Base-by-base conservation (phyloP, 192 early-diverging fungal genomes). In the Coemansia sp. region DNA sequence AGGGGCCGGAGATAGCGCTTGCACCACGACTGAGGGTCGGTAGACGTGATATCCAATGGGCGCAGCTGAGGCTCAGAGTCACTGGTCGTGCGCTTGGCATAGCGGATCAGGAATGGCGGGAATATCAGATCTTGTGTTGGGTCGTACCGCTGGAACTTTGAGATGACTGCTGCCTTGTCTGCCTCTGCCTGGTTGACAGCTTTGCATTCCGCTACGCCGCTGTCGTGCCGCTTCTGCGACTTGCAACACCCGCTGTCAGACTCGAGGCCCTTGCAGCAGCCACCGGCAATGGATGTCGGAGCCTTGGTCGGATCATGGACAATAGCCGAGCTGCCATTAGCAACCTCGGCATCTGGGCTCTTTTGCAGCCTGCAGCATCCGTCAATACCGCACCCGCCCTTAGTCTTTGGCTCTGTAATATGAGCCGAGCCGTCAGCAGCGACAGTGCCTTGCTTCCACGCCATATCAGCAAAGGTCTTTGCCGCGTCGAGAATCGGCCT, bases 401-500 rank as follows among this genome's bases (percentile, higher is more conserved):
- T 18, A 16, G 5, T 76, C 67, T 72, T 78, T 22, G 38, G 20
- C 68, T n/a, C 29, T 16, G 54, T 47, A 5, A 70, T 62, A 8
- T 55, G 62, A 8, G 63, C 74, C 33, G 65, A 41, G 7, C 80
- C 80, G 11, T 72, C 73, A 3, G 38, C 24, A 12, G 47, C 67
- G 1, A 75, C 60, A 6, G 75, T n/a, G 22, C 80, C 74, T 3
- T 57, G 63, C 71, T 79, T 84, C 83, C 78, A 85, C 47, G 83
- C 78, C 55, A 75, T 63, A 38, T 72, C 77, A 16, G 77, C 76
- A 80, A 87, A 87, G 20, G 89, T 90, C 77, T 92, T 93, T 54
- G 92, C 93, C 18, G 93, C 93, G 36, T 95, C 93, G 18, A 96
- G 70, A 69, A 96, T 96, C 5, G 94, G 93, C 6, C 93, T 71